Percentiles rank a stretch among this genome's conserved stretches.
Evolutionary conservation across 106 monocot species (phyloP).

Genomic region (Allium sativum): DNA sequence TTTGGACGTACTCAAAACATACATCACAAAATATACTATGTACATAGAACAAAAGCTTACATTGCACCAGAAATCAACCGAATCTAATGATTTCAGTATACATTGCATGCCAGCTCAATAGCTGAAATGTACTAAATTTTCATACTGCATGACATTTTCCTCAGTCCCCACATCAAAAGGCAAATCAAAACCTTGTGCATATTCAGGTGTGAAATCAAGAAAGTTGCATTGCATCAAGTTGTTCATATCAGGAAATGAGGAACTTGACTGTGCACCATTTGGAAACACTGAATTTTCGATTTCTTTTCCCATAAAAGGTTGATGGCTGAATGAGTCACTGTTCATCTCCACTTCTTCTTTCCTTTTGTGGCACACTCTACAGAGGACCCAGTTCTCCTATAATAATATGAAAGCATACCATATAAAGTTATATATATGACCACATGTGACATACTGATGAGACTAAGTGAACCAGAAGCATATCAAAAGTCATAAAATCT

Average conservation of each 20-base stretch:
- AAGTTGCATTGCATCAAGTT: slow-evolving; percentile 17
- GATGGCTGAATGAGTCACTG: background rate
- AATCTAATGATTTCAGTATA: background rate
- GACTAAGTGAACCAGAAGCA: background rate
- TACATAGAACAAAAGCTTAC: background rate
- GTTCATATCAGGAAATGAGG: slow-evolving; percentile 2
- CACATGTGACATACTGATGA: background rate
- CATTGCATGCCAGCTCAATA: slow-evolving; percentile 17
- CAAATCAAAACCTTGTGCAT: slow-evolving; percentile 9
- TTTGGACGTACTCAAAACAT: background rate
- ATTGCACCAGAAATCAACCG: background rate
- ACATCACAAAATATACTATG: background rate
- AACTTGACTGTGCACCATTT: background rate
- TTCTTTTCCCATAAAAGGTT: background rate
- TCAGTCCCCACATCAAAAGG: slow-evolving; percentile 7
- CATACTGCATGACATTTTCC: slow-evolving; percentile 1
- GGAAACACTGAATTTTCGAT: background rate
- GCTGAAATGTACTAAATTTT: slow-evolving; percentile 6
- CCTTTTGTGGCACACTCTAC: slow-evolving; percentile 46
- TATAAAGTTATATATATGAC: background rate
- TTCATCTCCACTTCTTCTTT: slow-evolving; percentile 27
- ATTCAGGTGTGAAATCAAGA: slow-evolving; percentile 17
- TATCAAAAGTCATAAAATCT: background rate
- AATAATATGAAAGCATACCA: background rate
- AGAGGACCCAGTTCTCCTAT: slow-evolving; percentile 65